Base-by-base conservation (phyloP, 2,329 filamentous ascomycete genomes). In the Cladobotryum protrusum region DNA sequence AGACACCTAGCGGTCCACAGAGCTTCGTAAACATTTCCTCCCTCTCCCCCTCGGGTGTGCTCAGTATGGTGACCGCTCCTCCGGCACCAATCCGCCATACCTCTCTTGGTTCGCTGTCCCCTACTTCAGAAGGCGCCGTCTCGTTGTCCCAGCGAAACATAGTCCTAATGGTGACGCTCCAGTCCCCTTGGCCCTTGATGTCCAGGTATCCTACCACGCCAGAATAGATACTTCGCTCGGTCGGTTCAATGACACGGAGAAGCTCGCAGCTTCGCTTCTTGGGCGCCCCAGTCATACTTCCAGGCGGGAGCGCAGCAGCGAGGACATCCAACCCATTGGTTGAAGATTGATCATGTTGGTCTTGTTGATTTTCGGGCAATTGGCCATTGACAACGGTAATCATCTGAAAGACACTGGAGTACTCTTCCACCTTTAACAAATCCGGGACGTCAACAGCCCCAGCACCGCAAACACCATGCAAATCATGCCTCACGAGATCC, bases 281-380 rank as follows among this genome's bases (percentile, higher is more conserved):
- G 0, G 92, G 93, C 1, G 92, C 92, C 6, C 93, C 93, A 2
- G 92, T 97, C 93, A 97, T 97, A 60, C 87, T 92, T 0, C 93
- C 92, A 0, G 93, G 90, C 0, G 93, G 92, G 1, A 97, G 75
- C 43, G 84, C 87, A 6, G 83, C 78, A 0, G 86, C 81, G 0
- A 97, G 78, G 4, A 92, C 85, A 52, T 92, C 85, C 34, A 93
- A 72, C 1, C 87, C 88, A 0, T 82, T 81, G 52, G 78, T 73
- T 6, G 45, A 43, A n/a, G 50, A 53, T 17, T 9, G 52, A 6
- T 45, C 47, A 4, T 14, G 9, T 35, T 15, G 6, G 32, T 47
- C 13, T 46, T 49, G 40, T 42, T 50, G 37, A 54, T 59, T n/a
- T 52, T 48, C 2, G 5, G 75, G 73, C 12, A 87, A 68, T 54